phyloP scores from a whole-genome alignment of 2,329 filamentous ascomycete species.

The Aspergillus sp. region DNA sequence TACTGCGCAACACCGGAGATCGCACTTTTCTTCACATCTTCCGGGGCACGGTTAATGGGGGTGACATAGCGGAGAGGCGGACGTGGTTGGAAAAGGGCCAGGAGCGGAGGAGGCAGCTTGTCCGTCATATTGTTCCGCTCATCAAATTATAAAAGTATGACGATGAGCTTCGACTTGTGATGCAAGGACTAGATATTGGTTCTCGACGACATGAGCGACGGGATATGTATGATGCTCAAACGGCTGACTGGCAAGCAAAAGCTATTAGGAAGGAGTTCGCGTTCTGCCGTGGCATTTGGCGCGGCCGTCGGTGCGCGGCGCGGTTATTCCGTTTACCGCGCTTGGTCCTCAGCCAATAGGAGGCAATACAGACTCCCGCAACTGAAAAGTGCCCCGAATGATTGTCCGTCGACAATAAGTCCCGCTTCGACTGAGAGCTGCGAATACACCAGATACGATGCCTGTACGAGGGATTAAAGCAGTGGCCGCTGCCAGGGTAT shows the following conservation, averaged over 20 bases:
- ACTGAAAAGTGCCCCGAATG: slow-evolving; percentile 20
- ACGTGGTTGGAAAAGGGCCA: slow-evolving; percentile 90
- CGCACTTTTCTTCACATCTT: slow-evolving; percentile 66
- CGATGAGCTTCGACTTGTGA: neutral
- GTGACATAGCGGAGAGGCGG: slow-evolving; percentile 85
- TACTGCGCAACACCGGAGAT: slow-evolving; percentile 68
- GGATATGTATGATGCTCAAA: too few species aligned
- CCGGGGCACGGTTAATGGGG: slow-evolving; percentile 71
- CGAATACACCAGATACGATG: slow-evolving; percentile 25
- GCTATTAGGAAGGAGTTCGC: slow-evolving; percentile 8
- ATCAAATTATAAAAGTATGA: slow-evolving; percentile 9
- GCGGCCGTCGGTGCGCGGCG: slow-evolving; percentile 6
- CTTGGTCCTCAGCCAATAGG: slow-evolving; percentile 18
- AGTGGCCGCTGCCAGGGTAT: slow-evolving; percentile 49
- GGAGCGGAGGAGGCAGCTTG: slow-evolving; percentile 84
- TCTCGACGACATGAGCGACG: neutral
- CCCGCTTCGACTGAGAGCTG: slow-evolving; percentile 1
- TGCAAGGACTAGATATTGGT: slow-evolving; percentile 11
- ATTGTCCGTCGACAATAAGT: slow-evolving; percentile 2
- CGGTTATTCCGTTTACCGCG: slow-evolving; percentile 15
- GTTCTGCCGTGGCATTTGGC: slow-evolving; percentile 5
- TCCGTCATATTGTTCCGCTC: slow-evolving; percentile 65
- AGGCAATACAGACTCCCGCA: slow-evolving; percentile 8
- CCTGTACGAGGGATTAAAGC: slow-evolving; percentile 43
- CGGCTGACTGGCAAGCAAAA: neutral